A percentile compares a stretch with the other conserved stretches of the same genome.
Conservation (phyloP, 805 yeast genomes). For the Starmera amethionina region DNA sequence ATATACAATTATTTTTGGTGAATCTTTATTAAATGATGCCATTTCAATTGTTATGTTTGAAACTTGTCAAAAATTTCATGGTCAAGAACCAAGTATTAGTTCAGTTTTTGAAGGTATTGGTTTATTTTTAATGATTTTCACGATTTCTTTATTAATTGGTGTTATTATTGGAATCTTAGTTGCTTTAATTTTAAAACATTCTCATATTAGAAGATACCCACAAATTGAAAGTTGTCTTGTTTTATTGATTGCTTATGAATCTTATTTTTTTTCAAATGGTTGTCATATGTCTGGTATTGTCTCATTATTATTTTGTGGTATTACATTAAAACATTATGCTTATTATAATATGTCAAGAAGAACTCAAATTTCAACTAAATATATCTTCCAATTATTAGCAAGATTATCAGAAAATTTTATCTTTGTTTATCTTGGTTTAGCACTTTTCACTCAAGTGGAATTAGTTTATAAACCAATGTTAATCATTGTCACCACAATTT, state of each 20-base stretch:
- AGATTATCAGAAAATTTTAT: conserved; percentile 95
- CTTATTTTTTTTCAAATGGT: conserved; percentile 96
- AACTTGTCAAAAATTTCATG: conserved; percentile 94
- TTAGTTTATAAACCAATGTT: conserved; percentile 88
- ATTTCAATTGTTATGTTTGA: conserved; percentile 98
- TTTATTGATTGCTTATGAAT: conserved; percentile 83
- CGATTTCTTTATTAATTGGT: conserved; percentile 85
- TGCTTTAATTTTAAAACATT: conserved; percentile 83
- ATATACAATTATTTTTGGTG: conserved; percentile 96
- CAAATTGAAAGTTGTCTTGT: conserved; percentile 94
- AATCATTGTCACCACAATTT: conserved; percentile 80
- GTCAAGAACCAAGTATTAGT: conserved; percentile 62
- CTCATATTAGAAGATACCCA: conserved; percentile 90
- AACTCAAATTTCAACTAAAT: conserved; percentile 93
- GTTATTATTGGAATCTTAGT: conserved; percentile 79
- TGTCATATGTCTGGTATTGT: conserved; percentile 99
- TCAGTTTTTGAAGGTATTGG: conserved; percentile 92
- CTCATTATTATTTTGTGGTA: conserved; percentile 89
- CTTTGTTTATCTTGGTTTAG: conserved; percentile 88
- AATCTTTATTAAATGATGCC: conserved; percentile 90
- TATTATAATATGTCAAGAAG: conserved; percentile 95
- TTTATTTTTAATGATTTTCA: conserved; percentile 84
- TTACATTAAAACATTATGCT: conserved; percentile 93
- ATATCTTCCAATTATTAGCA: conserved; percentile 87
- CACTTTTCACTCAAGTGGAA: conserved; percentile 92